phyloP scores from a whole-genome alignment of 2,329 filamentous ascomycete genomes.

The Dothideomycetidae sp. region DNA sequence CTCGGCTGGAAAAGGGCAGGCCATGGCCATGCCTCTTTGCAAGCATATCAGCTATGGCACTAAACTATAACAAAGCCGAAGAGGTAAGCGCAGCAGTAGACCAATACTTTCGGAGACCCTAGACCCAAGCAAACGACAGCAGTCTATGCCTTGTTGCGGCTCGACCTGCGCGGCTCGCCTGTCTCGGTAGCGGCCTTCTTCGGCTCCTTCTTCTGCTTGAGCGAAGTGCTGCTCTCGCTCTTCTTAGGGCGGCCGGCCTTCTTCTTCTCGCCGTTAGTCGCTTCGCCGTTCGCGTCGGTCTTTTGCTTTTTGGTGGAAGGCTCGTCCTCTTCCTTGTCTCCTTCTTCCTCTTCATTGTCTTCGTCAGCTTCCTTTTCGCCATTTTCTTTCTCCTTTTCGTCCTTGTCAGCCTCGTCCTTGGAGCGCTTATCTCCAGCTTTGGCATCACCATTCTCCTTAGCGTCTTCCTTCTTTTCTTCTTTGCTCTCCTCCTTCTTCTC shows the following conservation, averaged over 20 bases:
- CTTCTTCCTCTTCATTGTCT: slow-evolving; percentile 18
- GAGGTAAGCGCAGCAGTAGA: too few species aligned
- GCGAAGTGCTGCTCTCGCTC: slow-evolving; percentile 19
- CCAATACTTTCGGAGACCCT: too few species aligned
- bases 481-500: slow-evolving; percentile 14
- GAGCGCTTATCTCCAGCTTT: slow-evolving; percentile 16
- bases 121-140: too few species aligned
- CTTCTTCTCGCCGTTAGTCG: slow-evolving; percentile 24
- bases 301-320: slow-evolving; percentile 19
- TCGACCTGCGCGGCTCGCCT: slow-evolving; percentile 34
- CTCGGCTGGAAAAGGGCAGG: too few species aligned
- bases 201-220: slow-evolving; percentile 29
- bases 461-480: slow-evolving; percentile 14
- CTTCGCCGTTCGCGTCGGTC: slow-evolving; percentile 23
- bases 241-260: slow-evolving; percentile 31
- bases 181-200: slow-evolving; percentile 37
- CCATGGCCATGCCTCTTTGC: too few species aligned
- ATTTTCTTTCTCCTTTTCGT: slow-evolving; percentile 18
- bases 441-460: slow-evolving; percentile 14
- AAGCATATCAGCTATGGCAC: too few species aligned
- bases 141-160: slow-evolving; percentile 22
- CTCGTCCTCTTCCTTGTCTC: slow-evolving; percentile 18
- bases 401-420: slow-evolving; percentile 12
- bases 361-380: slow-evolving; percentile 17
- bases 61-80: too few species aligned